Evolutionary conservation across 257 asterid species (phyloP), one percentile per base, ranked within the genome.

Genomic region (Scutellaria baicalensis): DNA sequence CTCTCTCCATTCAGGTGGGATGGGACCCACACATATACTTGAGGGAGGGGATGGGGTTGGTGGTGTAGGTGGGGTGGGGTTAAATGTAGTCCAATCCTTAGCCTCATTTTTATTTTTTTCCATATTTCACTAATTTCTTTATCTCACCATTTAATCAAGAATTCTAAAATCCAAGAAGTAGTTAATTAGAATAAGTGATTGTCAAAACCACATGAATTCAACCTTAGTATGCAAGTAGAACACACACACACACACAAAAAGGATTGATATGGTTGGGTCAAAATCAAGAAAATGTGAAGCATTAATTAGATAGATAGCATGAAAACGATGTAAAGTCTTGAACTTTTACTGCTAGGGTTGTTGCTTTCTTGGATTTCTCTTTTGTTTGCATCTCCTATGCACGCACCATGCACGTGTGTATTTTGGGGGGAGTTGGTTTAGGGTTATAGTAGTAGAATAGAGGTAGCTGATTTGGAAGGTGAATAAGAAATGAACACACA

Each of bases 401-500:
- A 60, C 65, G 58, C 65, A 62, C 51, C 17, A 13, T 56, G 78
- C 78, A 73, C 78, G 68, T 73, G 78, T 31, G 38, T 17, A 6
- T 54, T 64, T 27, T 63, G 6, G 27, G 50, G 50, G 50, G 50
- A 2, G 11, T 44, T 9, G 50, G 50, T 12, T 44, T 2, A 12
- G 50, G 50, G 47, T 47, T 48, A 40, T 55, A 35, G 17, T 16
- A 0, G 14, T 18, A 9, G 43, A 38, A 38, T 38, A 1, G 8
- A 4, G 42, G 8, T 52, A 47, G 59, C 49, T 50, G 23, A 48
- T 48, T 33, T 33, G 9, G 42, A 51, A 38, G 9, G n/a, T 38
- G 44, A 55, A 36, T 33, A 3, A 39, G 18, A 0, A 45, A 11
- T 27, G 56, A 9, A n/a, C n/a, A n/a, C n/a, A n/a, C n/a, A n/a